Evolutionary conservation across 2,329 filamentous ascomycete genomes (phyloP), one percentile per base, ranked within the genome.

Genomic region (Seiridium cupressi): DNA sequence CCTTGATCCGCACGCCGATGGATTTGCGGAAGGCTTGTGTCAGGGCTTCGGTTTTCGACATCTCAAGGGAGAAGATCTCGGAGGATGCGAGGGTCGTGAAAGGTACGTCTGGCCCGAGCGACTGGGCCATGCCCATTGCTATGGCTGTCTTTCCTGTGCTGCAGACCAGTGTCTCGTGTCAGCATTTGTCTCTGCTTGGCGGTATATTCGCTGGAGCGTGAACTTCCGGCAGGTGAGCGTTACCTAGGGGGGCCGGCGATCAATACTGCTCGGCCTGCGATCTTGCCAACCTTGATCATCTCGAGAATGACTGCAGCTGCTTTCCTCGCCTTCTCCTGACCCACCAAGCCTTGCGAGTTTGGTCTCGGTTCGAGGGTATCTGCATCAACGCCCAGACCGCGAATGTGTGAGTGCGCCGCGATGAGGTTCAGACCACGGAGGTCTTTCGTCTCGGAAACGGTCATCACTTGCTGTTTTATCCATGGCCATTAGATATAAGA

Each of bases 201-300:
- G 6, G 44, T 13, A 46, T 13, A 46, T 2, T 18, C 7, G 26
- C n/a, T 49, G 47, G 31, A 34, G 11, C 32, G 26, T 10, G n/a
- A 13, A 49, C 11, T 26, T 10, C 11, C 7, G 10, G 34, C 4
- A 11, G 42, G 35, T 3, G 44, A 31, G 54, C 61, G 74, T 61
- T 77, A 88, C 87, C 87, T 94, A 3, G 95, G 95, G 62, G 95
- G 95, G 0, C 95, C 95, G 54, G 95, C 94, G 70, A 99, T 97
- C 68, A 99, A 81, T 38, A 97, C 91, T 40, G 95, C 95, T 70
- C 94, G 88, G 57, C 95, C 95, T 61, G 95, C 95, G 79, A 99
- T 98, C 82, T 97, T 98, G 72, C 94, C 94, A 73, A 97, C 93
- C 79, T 96, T 97, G 70, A 96, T 96, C 95, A 99, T 99, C 81